Evolutionary conservation across 805 yeast species (phyloP).

Genomic region (Candida tibetensis): DNA sequence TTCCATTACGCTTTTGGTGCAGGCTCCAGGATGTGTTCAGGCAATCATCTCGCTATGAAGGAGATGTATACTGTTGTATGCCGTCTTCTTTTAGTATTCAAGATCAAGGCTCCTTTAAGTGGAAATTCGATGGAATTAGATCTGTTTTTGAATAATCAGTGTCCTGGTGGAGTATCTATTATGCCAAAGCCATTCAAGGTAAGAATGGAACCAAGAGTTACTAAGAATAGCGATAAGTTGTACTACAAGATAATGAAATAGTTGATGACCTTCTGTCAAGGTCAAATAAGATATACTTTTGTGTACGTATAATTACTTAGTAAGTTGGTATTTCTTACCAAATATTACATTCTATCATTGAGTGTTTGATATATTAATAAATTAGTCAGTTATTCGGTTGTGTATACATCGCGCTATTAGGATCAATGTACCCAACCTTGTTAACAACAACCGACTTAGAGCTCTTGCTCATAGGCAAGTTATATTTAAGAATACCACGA

Average conservation of each 20-base stretch:
- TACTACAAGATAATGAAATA: slow-evolving; percentile 8
- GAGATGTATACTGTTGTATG: slow-evolving; percentile 61
- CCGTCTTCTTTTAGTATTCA: slow-evolving; percentile 51
- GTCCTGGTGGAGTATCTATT: slow-evolving; percentile 59
- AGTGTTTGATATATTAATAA: not conserved
- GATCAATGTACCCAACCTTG: slow-evolving; percentile 56
- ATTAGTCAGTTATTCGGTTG: slow-evolving; percentile 1
- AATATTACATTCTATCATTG: too few relatives aligned
- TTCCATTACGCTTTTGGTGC: slow-evolving; percentile 61
- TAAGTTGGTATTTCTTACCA: too few relatives aligned
- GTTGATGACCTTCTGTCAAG: too few relatives aligned
- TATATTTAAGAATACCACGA: slow-evolving; percentile 77
- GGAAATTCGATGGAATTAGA: slow-evolving; percentile 41
- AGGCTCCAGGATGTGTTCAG: slow-evolving; percentile 73
- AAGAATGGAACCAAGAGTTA: slow-evolving; percentile 19
- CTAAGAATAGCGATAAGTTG: slow-evolving; percentile 19
- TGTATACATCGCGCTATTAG: too few relatives aligned
- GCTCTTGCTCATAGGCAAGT: slow-evolving; percentile 56
- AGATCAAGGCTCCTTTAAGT: slow-evolving; percentile 43
- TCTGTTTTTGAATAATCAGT: slow-evolving; percentile 49
- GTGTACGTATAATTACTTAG: too few relatives aligned
- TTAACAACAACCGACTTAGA: slow-evolving; percentile 61
- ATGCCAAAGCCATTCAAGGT: slow-evolving; percentile 50
- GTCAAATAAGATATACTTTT: too few relatives aligned
- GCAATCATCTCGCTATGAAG: slow-evolving; percentile 58